A percentile compares a stretch with the other conserved stretches of the same genome.
Conservation (phyloP, 371 early-diverging fungal species). For the Apophysomyces ossiformis region DNA sequence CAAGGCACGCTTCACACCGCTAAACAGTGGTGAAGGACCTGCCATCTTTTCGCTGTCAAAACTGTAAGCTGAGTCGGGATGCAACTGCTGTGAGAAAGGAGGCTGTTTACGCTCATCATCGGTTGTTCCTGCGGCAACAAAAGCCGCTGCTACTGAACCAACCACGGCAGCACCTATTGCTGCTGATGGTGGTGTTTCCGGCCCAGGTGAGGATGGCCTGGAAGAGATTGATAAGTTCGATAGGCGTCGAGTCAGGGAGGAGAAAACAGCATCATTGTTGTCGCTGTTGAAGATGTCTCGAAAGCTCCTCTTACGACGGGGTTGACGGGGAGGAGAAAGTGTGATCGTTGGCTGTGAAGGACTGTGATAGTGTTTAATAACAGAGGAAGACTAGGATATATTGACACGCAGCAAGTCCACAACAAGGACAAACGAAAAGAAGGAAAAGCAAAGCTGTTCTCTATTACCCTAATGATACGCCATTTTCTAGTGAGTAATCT, state of each 20-base stretch:
- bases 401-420: neutral
- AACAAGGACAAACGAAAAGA: neutral
- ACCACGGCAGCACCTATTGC: slow-evolving; percentile 26
- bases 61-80: slow-evolving; percentile 26
- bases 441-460: neutral
- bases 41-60: neutral
- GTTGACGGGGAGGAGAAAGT: slow-evolving; percentile 20
- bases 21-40: slow-evolving; percentile 26
- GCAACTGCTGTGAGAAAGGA: slow-evolving; percentile 12
- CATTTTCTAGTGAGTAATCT: neutral
- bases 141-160: slow-evolving; percentile 25
- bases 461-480: neutral
- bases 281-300: slow-evolving; percentile 15
- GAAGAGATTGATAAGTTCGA: slow-evolving; percentile 22
- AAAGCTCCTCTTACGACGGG: slow-evolving; percentile 26
- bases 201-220: slow-evolving; percentile 22
- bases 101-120: slow-evolving; percentile 1
- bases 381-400: neutral
- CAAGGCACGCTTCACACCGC: slow-evolving; percentile 25
- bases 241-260: slow-evolving; percentile 17
- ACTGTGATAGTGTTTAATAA: neutral
- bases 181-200: slow-evolving; percentile 1
- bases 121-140: slow-evolving; percentile 16
- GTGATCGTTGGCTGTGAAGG: slow-evolving; percentile 23
- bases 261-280: slow-evolving; percentile 6